Base-by-base conservation (phyloP, 345 rosid species). In the Lepidium africanum region DNA sequence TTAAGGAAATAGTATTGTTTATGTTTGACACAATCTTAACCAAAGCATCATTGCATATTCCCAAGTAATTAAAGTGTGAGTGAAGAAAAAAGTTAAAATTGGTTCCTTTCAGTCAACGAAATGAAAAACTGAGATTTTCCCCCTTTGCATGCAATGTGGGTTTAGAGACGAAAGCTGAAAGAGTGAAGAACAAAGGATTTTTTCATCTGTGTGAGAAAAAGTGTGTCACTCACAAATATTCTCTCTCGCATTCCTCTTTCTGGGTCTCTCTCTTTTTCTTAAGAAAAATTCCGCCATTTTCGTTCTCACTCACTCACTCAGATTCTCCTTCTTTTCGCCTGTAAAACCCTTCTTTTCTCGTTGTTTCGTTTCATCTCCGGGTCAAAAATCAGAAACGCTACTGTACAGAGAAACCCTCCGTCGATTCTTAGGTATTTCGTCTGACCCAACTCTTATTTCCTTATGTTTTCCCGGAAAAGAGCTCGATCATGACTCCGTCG, bases 91-190 rank as follows among this genome's bases (percentile, higher is more conserved):
- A n/a, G 27, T 27, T 25, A 43, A 53, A 38, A 43, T 19, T 52
- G 37, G 33, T 35, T 21, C 16, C 6, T 45, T 71, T 15, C 33
- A 25, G 5, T 35, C 27, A 32, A 41, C 32, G 1, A 62, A 16
- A 62, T 32, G 14, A 23, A 35, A 30, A 62, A 58, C 27, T 9
- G 40, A 47, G 27, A n/a, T 1, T 40, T 33, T 36, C 39, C 51
- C 60, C 71, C 38, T 32, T 45, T 65, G 77, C 77, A 73, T 73
- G 71, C 77, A 73, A 39, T 38, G 17, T 47, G 65, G 38, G 46
- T 52, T 17, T 23, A 59, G 49, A 49, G 35, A 21, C 11, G 8
- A 39, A 57, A 65, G 30, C 53, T 21, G 53, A 65, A 38, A 56
- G 53, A 21, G 32, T 21, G 53, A 48, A 41, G 67, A 61, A 33